Evolutionary conservation across 805 yeast genomes (phyloP).

Genomic region (Saturnispora sekii): DNA sequence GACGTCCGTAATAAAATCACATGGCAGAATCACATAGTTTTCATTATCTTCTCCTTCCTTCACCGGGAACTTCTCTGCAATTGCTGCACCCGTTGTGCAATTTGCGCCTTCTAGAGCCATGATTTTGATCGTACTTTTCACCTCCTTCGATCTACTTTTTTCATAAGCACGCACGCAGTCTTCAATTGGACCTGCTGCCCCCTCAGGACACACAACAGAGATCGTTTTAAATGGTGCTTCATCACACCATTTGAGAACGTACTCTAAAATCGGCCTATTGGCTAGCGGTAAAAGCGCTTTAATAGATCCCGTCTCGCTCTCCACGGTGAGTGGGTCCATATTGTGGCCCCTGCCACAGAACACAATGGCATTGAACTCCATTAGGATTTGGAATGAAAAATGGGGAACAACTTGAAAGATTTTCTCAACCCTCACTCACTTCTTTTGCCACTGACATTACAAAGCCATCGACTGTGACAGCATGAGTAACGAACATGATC

Average conservation of each 20-base stretch:
- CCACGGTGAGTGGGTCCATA: constrained; percentile 61
- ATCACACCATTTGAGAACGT: constrained; percentile 90
- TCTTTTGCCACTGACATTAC: constrained; percentile 1
- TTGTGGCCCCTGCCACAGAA: constrained; percentile 79
- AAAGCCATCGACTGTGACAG: neutral
- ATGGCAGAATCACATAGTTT: constrained; percentile 78
- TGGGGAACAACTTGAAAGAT: neutral
- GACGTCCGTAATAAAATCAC: constrained; percentile 87
- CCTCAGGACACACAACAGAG: constrained; percentile 46
- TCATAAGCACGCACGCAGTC: constrained; percentile 39
- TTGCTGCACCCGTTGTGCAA: constrained; percentile 48
- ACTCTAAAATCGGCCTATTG: constrained; percentile 78
- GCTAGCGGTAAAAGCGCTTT: constrained; percentile 89
- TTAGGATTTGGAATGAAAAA: constrained; percentile 19
- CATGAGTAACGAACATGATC: constrained; percentile 50
- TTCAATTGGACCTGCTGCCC: constrained; percentile 37
- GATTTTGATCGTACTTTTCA: constrained; percentile 32
- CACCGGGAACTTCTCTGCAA: constrained; percentile 27
- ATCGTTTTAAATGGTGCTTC: constrained; percentile 67
- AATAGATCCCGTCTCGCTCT: constrained; percentile 53
- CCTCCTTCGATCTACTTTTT: constrained; percentile 27
- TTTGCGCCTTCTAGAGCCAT: constrained; percentile 34
- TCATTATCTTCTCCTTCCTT: constrained; percentile 12
- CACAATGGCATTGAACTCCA: constrained; percentile 90
- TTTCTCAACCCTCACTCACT: no score